Evolutionary conservation across 306 rosid genomes (phyloP).

Genomic region (Vigna angularis): DNA sequence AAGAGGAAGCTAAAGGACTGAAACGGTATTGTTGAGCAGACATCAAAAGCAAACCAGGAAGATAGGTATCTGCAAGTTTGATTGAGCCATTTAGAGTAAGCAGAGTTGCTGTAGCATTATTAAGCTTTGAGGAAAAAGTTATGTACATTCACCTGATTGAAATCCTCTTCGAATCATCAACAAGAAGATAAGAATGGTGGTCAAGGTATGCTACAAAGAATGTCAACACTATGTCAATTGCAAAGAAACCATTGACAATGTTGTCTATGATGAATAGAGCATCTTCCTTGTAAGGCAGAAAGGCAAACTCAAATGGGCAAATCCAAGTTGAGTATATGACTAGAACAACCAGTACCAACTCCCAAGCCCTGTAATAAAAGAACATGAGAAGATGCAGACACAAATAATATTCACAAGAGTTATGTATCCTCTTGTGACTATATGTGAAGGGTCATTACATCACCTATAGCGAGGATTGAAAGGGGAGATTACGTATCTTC

Average conservation of each 20-base stretch:
- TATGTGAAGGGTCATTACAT: conserved; percentile 32
- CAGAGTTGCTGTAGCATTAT: conserved; percentile 22
- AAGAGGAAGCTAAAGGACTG: conserved; percentile 70
- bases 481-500: conserved; percentile 73
- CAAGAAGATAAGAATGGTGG: conserved; percentile 75
- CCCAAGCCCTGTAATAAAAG: conserved; percentile 80
- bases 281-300: conserved; percentile 67
- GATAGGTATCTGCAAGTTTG: conserved; percentile 70
- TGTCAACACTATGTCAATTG: conserved; percentile 79
- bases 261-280: conserved; percentile 75
- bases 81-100: conserved; percentile 26
- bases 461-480: conserved; percentile 75
- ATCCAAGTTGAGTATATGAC: conserved; percentile 97
- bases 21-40: conserved; percentile 84
- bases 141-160: conserved; percentile 60
- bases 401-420: conserved; percentile 37
- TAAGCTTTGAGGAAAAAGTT: conserved; percentile 8
- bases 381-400: conserved; percentile 44
- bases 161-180: conserved; percentile 76
- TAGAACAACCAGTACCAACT: conserved; percentile 75
- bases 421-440: neutral
- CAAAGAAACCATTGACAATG: conserved; percentile 86
- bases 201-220: conserved; percentile 94
- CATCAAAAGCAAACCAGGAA: conserved; percentile 84
- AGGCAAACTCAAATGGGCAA: conserved; percentile 91